Evolutionary conservation across 1,284 basidiomycete species (phyloP), one percentile per base, ranked within the genome.

Genomic region (Moesziomyces parantarcticus): DNA sequence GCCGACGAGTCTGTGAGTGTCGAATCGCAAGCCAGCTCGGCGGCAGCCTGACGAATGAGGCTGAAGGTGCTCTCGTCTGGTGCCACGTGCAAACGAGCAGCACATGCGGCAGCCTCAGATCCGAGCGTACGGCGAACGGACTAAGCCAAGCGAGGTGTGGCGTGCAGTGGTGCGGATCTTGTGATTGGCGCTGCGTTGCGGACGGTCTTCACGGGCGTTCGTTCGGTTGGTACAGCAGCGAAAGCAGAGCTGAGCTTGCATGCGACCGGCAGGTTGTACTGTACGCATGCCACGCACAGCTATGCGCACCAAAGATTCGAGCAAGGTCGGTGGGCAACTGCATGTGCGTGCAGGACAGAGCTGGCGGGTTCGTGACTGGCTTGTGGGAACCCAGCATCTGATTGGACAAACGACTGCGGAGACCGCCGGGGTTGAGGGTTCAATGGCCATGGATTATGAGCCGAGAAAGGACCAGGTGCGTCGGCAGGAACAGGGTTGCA

Each of bases 101-200:
- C 14, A 2, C 5, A 26, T n/a, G 25, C 52, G 43, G 48, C 47
- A 32, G 54, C 20, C 26, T 11, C 23, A 50, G 56, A 55, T 51
- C 47, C 56, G 52, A 54, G 56, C 51, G 21, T n/a, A 23, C 16
- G n/a, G 46, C 42, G 29, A 26, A n/a, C 29, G 29, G 13, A 13
- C 14, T 11, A 20, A 20, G 51, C 44, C 53, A 66, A 66, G 63
- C 63, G 57, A 66, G 45, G 57, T 66, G 57, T 66, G 57, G 63
- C 57, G 13, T 41, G 42, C 20, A 32, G 14, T 36, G 47, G 56
- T 34, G 47, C 43, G 22, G 25, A 34, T 44, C 32, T 45, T 64
- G 8, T 51, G 47, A 54, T 58, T 58, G 55, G 62, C 46, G n/a
- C 39, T 5, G 36, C 36, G 6, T 39, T 11, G 10, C 29, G 29